Base-by-base conservation (phyloP, 768 basidiomycete genomes). In the Kwoniella newhampshirensis region DNA sequence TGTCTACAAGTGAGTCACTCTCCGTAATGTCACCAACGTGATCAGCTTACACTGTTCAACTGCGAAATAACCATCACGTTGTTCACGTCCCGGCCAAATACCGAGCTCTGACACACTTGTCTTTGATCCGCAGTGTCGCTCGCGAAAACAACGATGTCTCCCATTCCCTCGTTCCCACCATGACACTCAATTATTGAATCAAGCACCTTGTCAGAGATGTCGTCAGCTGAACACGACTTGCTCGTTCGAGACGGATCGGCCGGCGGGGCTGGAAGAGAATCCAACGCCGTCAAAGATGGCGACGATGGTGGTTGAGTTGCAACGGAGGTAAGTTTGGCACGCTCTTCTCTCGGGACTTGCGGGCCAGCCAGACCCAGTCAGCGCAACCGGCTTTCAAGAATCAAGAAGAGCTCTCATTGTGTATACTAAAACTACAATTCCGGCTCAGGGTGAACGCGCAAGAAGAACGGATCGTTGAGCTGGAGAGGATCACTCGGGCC, bases 111-210 rank as follows among this genome's bases (percentile, higher is more conserved):
- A 32, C 32, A 13, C 32, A 32, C 7, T 13, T 32, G 13, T 32
- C 32, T 13, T 32, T 13, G n/a, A n/a, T 32, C 7, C 32, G 13
- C 27, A 50, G 21, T 50, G 48, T 36, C 48, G 48, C 9, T 26
- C 48, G 4, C 48, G 48, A 4, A 50, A 50, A 50, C 48, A 50
- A 32, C 23, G 48, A 30, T 50, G 48, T 23, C 48, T 30, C 11
- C 48, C 48, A 6, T 6, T n/a, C 27, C 8, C 18, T n/a, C 40
- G 18, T 7, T n/a, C 40, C 18, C 7, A n/a, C 8, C 40, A 5
- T 8, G 40, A n/a, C n/a, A n/a, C 40, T 42, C 17, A 11, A 15
- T n/a, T n/a, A n/a, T n/a, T n/a, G n/a, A n/a, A 25, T 18, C 25
- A 50, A n/a, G 30, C 26, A 17, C 26, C 48, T 25, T 50, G 48